Conservation (phyloP, 2,329 filamentous ascomycete genomes). For the Fusarium sp. region DNA sequence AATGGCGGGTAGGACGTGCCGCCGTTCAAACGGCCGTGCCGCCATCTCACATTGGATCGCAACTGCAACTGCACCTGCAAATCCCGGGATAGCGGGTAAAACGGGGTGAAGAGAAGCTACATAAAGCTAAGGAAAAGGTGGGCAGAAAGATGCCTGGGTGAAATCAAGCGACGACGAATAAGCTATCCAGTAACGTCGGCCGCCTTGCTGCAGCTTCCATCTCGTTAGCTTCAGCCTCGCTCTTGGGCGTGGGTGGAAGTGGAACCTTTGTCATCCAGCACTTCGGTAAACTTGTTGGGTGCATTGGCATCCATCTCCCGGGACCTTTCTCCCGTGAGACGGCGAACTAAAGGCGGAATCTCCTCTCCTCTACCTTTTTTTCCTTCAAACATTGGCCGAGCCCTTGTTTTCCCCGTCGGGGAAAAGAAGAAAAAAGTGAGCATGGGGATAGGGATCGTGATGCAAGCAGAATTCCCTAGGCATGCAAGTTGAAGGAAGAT, state of each 20-base stretch:
- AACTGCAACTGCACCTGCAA: background rate
- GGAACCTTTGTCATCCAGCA: constrained; percentile 29
- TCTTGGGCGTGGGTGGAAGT: constrained; percentile 17
- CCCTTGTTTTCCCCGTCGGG: background rate
- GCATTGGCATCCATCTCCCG: background rate
- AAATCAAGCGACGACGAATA: constrained; percentile 23
- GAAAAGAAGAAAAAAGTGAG: background rate
- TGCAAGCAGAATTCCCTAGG: background rate
- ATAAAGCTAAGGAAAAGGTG: background rate
- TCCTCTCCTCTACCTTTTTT: background rate
- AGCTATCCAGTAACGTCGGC: constrained; percentile 31
- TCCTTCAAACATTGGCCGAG: background rate
- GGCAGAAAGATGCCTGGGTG: background rate
- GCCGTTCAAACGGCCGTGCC: background rate
- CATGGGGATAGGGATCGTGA: background rate
- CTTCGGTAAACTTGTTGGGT: background rate
- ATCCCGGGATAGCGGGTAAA: constrained; percentile 26
- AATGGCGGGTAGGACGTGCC: background rate
- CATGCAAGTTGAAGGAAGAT: constrained; percentile 1
- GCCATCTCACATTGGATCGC: constrained; percentile 7
- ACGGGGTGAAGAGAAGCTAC: background rate
- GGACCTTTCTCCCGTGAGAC: background rate
- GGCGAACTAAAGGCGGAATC: background rate
- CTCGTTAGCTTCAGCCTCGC: constrained; percentile 30
- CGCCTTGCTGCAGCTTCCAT: constrained; percentile 32